These are phyloP conservation scores for Cladophialophora yegresii DNA, from an alignment of 2,329 filamentous ascomycete species.

Conservation along the genomic window DNA sequence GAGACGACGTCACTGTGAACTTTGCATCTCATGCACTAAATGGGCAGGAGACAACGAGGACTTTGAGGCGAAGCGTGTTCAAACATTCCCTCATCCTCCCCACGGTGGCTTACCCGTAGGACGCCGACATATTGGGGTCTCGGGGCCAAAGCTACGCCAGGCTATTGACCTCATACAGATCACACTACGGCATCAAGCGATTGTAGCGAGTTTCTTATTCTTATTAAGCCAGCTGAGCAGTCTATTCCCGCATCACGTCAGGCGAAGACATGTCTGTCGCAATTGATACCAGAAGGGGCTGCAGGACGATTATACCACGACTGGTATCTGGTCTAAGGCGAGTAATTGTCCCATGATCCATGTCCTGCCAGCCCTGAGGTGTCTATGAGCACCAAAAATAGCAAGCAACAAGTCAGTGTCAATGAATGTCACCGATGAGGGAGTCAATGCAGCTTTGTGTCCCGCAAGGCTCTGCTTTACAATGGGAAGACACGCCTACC, in stretches of 20 bases:
- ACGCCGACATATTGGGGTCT: conserved; percentile 17
- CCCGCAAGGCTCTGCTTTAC: background rate
- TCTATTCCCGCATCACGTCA: background rate
- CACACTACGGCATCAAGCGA: background rate
- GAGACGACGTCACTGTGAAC: background rate
- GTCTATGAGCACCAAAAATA: background rate
- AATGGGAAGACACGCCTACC: background rate
- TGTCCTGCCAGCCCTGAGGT: background rate
- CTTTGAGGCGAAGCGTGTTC: conserved; percentile 11
- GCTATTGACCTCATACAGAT: background rate
- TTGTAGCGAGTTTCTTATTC: background rate
- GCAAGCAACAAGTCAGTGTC: background rate
- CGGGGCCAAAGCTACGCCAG: conserved; percentile 6
- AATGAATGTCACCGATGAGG: background rate
- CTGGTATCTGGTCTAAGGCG: background rate
- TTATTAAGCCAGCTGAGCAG: background rate
- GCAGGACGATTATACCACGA: background rate
- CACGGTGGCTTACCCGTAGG: background rate
- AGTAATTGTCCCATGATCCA: background rate
- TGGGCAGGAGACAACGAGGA: background rate
- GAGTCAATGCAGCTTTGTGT: background rate
- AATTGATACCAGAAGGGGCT: background rate
- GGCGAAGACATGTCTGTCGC: background rate
- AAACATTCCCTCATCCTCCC: background rate
- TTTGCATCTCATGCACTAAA: background rate